phyloP scores from a whole-genome alignment of 1,284 basidiomycete genomes.

The Ustilago crameri region DNA sequence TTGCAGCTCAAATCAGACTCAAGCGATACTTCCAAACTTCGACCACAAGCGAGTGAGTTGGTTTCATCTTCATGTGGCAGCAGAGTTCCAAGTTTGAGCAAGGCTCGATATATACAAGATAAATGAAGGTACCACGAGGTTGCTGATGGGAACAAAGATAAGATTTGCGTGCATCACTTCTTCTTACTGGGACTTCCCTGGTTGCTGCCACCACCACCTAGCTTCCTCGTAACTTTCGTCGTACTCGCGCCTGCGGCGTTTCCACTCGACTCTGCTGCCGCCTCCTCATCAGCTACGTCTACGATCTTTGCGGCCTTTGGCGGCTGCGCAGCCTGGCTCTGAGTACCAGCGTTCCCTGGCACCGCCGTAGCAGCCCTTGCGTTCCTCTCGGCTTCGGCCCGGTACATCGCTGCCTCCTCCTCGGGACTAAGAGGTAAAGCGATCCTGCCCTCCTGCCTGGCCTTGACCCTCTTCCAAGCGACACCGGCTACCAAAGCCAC shows the following conservation, averaged over 20 bases:
- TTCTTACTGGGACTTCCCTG: conserved; percentile 30
- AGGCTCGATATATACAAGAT: too few relatives aligned
- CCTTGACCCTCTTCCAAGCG: conserved; percentile 53
- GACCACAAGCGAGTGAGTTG: too few relatives aligned
- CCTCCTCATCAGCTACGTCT: conserved; percentile 37
- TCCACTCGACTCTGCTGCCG: conserved; percentile 38
- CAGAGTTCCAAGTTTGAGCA: too few relatives aligned
- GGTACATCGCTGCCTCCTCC: conserved; percentile 44
- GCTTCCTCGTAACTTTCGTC: conserved; percentile 45
- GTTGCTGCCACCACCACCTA: conserved; percentile 14
- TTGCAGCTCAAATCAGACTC: too few relatives aligned
- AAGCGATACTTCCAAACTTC: too few relatives aligned
- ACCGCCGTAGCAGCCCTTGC: conserved; percentile 19
- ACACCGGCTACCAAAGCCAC: conserved; percentile 51
- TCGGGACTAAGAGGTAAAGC: conserved; percentile 48
- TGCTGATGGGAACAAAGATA: not conserved
- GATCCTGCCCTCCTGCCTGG: conserved; percentile 50
- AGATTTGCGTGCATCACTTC: conserved; percentile 8
- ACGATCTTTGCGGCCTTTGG: conserved; percentile 7
- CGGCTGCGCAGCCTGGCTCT: not conserved
- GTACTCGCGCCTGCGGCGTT: conserved; percentile 13
- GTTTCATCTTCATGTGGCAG: too few relatives aligned
- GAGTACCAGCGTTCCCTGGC: not conserved
- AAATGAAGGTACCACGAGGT: too few relatives aligned
- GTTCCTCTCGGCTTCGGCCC: conserved; percentile 37